Evolutionary conservation across 768 basidiomycete genomes (phyloP).

Genomic region (Suillus weaverae): DNA sequence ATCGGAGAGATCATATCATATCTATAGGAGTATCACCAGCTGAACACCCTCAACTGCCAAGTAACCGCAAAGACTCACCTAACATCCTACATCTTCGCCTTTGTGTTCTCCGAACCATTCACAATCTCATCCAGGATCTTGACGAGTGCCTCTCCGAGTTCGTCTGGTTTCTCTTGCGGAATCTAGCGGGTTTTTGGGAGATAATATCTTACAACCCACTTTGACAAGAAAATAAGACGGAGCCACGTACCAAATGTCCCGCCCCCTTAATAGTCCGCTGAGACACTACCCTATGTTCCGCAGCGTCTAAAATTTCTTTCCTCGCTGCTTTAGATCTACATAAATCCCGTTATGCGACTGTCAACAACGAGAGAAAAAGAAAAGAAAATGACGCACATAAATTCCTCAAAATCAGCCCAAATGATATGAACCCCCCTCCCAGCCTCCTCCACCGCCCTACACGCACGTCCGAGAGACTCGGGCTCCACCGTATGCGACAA

Average conservation of each 20-base stretch:
- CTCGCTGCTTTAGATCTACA: slow-evolving; percentile 27
- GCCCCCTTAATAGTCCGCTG: slow-evolving; percentile 25
- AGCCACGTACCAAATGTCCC: slow-evolving; percentile 29
- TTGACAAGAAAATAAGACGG: not conserved
- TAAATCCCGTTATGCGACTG: not conserved
- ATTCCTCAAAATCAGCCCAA: slow-evolving; percentile 33
- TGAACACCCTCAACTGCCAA: not conserved
- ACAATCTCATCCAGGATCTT: slow-evolving; percentile 19
- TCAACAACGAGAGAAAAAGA: not conserved
- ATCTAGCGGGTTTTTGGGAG: slow-evolving; percentile 15
- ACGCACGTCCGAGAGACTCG: slow-evolving; percentile 20
- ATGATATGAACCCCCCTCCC: slow-evolving; percentile 25
- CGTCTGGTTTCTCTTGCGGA: slow-evolving; percentile 31
- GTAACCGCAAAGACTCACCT: not conserved
- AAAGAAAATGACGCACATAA: slow-evolving; percentile 20
- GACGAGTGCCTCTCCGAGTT: slow-evolving; percentile 24
- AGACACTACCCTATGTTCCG: slow-evolving; percentile 20
- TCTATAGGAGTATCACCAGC: not conserved
- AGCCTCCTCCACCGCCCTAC: slow-evolving; percentile 15
- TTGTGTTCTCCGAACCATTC: not conserved
- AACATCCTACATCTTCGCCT: not conserved
- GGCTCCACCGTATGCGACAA: slow-evolving; percentile 27
- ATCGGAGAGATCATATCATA: not conserved
- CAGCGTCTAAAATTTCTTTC: slow-evolving; percentile 29
- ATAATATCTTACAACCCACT: not conserved